A percentile compares a stretch with the other conserved stretches of the same genome.
phyloP scores from a whole-genome alignment of 2,329 filamentous ascomycete species.

The Drechslera avenae region DNA sequence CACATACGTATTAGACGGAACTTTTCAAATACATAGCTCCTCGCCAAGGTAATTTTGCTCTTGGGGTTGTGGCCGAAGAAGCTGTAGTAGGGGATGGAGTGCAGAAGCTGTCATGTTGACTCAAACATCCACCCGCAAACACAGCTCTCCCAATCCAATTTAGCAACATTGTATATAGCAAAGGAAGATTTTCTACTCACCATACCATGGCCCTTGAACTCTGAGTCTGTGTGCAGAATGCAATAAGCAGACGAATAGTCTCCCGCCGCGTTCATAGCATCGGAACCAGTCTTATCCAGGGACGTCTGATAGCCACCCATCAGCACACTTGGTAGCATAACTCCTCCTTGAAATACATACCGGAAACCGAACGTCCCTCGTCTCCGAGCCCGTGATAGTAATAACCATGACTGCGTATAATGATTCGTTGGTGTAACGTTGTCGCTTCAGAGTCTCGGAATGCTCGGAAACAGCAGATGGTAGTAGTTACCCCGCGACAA shows the following conservation, averaged over 20 bases:
- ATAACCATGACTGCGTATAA: conserved; percentile 45
- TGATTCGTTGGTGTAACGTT: neutral
- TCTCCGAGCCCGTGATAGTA: conserved; percentile 53
- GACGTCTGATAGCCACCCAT: conserved; percentile 64
- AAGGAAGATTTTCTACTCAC: conserved; percentile 57
- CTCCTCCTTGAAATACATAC: conserved; percentile 32
- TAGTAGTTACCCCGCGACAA: neutral
- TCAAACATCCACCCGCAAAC: neutral
- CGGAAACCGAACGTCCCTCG: conserved; percentile 57
- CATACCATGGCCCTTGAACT: conserved; percentile 78
- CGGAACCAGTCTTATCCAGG: conserved; percentile 92
- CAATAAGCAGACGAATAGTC: conserved; percentile 96
- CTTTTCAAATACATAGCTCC: neutral
- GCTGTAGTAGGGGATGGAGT: neutral
- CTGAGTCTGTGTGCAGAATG: conserved; percentile 80
- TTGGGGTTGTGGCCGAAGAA: neutral
- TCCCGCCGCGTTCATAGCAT: conserved; percentile 94
- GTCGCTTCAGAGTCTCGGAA: conserved; percentile 8
- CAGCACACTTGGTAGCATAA: neutral
- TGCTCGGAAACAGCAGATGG: conserved; percentile 6
- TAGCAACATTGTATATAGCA: neutral
- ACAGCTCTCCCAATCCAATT: neutral
- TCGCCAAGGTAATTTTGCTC: neutral
- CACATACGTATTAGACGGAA: neutral
- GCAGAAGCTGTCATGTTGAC: neutral